Conservation (phyloP, 495 filamentous ascomycete genomes). For the Sphaerosporella brunnea region DNA sequence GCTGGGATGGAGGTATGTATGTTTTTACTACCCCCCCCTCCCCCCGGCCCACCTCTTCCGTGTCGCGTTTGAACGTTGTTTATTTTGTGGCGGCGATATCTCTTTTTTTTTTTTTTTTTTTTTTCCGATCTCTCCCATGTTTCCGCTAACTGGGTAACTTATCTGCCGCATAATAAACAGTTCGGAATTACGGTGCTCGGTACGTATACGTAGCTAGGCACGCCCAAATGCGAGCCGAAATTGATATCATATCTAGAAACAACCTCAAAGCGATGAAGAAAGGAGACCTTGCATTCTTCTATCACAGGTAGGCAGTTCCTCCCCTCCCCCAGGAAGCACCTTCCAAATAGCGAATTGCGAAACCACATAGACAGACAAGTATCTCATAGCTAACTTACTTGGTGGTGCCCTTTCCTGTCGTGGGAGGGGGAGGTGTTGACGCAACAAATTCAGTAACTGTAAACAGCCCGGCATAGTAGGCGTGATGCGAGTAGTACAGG, state of each 20-base stretch:
- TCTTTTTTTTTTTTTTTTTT: slow-evolving; percentile 1
- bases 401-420: too few species aligned
- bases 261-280: slow-evolving; percentile 79
- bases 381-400: too few species aligned
- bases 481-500: slow-evolving; percentile 79
- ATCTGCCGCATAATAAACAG: too few species aligned
- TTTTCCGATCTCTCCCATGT: background rate
- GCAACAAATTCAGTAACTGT: slow-evolving; percentile 51
- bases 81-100: too few species aligned
- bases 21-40: too few species aligned
- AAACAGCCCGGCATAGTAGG: slow-evolving; percentile 80
- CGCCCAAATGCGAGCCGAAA: background rate
- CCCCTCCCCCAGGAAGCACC: too few species aligned
- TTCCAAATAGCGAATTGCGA: too few species aligned
- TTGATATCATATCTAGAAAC: slow-evolving; percentile 35
- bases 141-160: too few species aligned
- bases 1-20: slow-evolving; percentile 61
- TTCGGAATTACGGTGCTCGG: slow-evolving; percentile 15
- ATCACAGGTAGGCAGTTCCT: slow-evolving; percentile 62
- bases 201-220: background rate
- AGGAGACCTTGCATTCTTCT: slow-evolving; percentile 89
- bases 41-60: too few species aligned
- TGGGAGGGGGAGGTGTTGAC: too few species aligned
- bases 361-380: too few species aligned
- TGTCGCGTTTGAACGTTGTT: too few species aligned